Conservation (phyloP, 148 eudicot genomes). For the Chenopodium quinoa region DNA sequence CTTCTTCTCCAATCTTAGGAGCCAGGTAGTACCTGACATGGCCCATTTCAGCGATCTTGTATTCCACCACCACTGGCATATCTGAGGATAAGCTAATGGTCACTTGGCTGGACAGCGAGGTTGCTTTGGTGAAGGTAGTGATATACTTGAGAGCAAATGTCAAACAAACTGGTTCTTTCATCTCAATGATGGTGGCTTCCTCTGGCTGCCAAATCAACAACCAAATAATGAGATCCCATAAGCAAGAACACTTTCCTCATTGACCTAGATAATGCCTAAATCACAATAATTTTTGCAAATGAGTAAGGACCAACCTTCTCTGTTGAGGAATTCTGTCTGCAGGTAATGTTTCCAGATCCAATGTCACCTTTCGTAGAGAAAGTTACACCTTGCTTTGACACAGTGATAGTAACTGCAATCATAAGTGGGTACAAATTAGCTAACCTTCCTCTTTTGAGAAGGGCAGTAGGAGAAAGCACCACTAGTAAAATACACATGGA, state of each 20-base stretch:
- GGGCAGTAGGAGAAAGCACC: neutral
- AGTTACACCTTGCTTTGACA: conserved; percentile 66
- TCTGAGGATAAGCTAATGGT: conserved; percentile 59
- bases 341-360: conserved; percentile 62
- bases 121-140: conserved; percentile 64
- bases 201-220: conserved; percentile 47
- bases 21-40: conserved; percentile 68
- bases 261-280: neutral
- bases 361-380: conserved; percentile 71
- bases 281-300: neutral
- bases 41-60: conserved; percentile 72
- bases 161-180: conserved; percentile 45
- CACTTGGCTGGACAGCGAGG: conserved; percentile 56
- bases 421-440: conserved; percentile 11
- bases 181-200: conserved; percentile 52
- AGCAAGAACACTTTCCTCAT: neutral
- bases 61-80: conserved; percentile 66
- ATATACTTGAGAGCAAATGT: conserved; percentile 71
- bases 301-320: conserved; percentile 43
- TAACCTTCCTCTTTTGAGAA: neutral
- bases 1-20: conserved; percentile 75
- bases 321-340: conserved; percentile 46
- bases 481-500: neutral
- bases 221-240: neutral
- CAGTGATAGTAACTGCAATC: conserved; percentile 52